Conservation (phyloP, 192 early-diverging fungal species). For the Diversispora epigaea region DNA sequence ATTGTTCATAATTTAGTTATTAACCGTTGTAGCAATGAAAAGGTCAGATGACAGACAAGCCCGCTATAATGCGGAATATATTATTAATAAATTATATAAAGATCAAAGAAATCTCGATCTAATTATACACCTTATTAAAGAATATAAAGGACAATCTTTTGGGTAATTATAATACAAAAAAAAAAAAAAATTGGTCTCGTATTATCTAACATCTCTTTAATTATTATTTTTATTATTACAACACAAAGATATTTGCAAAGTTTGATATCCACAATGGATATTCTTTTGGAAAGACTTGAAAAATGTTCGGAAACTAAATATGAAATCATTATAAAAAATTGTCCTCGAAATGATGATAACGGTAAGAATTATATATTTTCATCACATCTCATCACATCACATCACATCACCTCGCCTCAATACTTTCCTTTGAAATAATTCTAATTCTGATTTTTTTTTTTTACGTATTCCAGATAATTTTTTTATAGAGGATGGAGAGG, state of each 20-base stretch:
- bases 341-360: not conserved
- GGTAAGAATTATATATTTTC: not conserved
- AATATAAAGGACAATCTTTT: not conserved
- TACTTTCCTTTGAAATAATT: too few species aligned
- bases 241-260: not conserved
- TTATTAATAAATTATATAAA: not conserved
- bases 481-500: too few species aligned
- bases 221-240: not conserved
- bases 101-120: not conserved
- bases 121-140: not conserved
- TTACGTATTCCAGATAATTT: too few species aligned
- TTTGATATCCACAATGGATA: not conserved
- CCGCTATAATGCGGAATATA: not conserved
- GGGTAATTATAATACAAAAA: not conserved
- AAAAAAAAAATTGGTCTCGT: too few species aligned
- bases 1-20: not conserved
- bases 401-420: not conserved
- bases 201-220: not conserved
- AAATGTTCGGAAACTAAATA: not conserved
- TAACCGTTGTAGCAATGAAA: not conserved
- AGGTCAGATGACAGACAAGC: not conserved
- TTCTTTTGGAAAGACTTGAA: constrained; percentile 1
- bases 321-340: not conserved
- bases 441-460: too few species aligned
- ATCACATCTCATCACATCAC: not conserved